A percentile compares a stretch with the other conserved stretches of the same genome.
phyloP scores from a whole-genome alignment of 78 protist species.

The Dictyostelium firmibasis region DNA sequence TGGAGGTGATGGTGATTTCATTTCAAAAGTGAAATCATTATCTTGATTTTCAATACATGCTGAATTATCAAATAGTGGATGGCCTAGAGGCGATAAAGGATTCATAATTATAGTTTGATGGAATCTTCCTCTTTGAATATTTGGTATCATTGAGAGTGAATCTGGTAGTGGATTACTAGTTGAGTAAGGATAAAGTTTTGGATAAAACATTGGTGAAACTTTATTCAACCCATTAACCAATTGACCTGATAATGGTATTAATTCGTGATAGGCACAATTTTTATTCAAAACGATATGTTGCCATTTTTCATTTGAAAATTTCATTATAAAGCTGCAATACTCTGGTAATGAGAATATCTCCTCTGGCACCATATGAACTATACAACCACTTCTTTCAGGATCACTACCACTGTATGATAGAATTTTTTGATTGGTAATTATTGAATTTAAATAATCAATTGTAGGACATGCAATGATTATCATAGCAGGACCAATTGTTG shows the following conservation, averaged over 20 bases:
- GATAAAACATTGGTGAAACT: conserved; percentile 38
- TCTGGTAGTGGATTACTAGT: background rate
- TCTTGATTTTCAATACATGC: conserved; percentile 21
- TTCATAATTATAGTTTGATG: conserved; percentile 26
- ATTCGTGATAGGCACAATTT: conserved; percentile 27
- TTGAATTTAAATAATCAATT: background rate
- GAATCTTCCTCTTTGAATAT: conserved; percentile 20
- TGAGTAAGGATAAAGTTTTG: background rate
- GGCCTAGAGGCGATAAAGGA: background rate
- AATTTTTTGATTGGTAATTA: background rate
- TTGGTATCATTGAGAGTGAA: background rate
- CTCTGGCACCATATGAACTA: conserved; percentile 54
- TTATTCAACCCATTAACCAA: conserved; percentile 18
- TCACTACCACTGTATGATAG: background rate
- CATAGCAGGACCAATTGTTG: conserved; percentile 34
- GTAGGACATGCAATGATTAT: conserved; percentile 28
- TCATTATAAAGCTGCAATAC: background rate
- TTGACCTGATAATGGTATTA: conserved; percentile 8
- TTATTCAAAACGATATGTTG: conserved; percentile 40
- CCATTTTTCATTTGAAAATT: conserved; percentile 25
- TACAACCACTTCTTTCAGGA: background rate
- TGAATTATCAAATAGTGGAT: background rate
- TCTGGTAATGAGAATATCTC: background rate
- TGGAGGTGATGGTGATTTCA: background rate
- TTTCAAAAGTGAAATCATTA: background rate